Evolutionary conservation across 768 basidiomycete species (phyloP).

Genomic region (Psilocybe sp.): DNA sequence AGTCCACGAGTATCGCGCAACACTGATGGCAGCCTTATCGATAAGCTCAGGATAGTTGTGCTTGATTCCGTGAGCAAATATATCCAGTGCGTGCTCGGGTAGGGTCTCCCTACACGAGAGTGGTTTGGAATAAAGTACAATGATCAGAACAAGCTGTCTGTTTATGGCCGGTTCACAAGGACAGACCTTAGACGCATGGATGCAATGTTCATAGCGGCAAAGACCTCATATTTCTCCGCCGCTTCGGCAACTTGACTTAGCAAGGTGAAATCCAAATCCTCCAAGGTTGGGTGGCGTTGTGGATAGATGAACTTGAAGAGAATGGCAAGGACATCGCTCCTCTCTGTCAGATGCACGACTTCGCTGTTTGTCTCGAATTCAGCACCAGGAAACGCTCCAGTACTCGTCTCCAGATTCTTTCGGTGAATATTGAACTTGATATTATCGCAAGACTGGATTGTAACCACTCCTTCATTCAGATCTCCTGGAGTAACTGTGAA

Average conservation of each 20-base stretch:
- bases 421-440: slow-evolving; percentile 14
- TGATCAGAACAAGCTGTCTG: neutral
- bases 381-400: slow-evolving; percentile 13
- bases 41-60: slow-evolving; percentile 13
- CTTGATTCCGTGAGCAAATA: slow-evolving; percentile 9
- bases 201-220: slow-evolving; percentile 23
- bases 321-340: slow-evolving; percentile 17
- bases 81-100: neutral
- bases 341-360: slow-evolving; percentile 19
- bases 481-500: too few species aligned
- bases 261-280: slow-evolving; percentile 10
- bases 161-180: neutral
- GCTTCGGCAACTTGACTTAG: slow-evolving; percentile 22
- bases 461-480: neutral
- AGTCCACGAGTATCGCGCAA: neutral
- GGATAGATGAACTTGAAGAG: slow-evolving; percentile 28
- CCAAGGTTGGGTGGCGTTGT: slow-evolving; percentile 19
- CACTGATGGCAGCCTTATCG: neutral
- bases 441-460: slow-evolving; percentile 11
- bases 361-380: slow-evolving; percentile 17
- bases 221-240: slow-evolving; percentile 25
- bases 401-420: slow-evolving; percentile 9
- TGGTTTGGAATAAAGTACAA: neutral
- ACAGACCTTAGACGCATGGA: slow-evolving; percentile 17
- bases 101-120: neutral